Evolutionary conservation across 306 rosid species (phyloP), one percentile per base, ranked within the genome.

Genomic region (Acacia melanoxylon): DNA sequence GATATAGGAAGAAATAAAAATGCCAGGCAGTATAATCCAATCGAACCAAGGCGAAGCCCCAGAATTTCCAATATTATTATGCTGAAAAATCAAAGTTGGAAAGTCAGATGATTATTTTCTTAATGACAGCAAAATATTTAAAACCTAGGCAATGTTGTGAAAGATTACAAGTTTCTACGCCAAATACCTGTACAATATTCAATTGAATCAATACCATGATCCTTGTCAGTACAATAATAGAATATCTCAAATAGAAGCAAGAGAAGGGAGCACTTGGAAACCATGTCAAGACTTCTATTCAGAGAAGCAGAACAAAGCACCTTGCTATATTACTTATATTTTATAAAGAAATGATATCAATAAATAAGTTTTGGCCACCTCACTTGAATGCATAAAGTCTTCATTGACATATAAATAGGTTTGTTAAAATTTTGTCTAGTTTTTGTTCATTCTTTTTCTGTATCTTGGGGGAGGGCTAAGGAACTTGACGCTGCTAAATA

Each of bases 1-100:
- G 99, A 79, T 59, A 95, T 79, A 15, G 99, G 99, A 16, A 95
- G 86, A 91, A 95, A 95, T 72, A 95, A 80, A 86, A 95, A 93
- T 37, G 87, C 92, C 75, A 91, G 2, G 88, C 97, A 90, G 75
- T 56, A 86, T 72, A 93, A 77, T 66, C 99, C 99, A 27, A 87
- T 85, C 0, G 85, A 59, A 49, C 99, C 98, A 1, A 89, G 45
- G 29, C 95, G 97, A 80, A 87, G 83, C 45, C 98, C 98, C 83
- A 93, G 61, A 17, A 86, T 40, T 58, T 76, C 74, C 86, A 95
- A 78, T 85, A 92, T 79, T 25, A 52, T 27, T 11, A 58, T 40
- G 83, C 99, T 95, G 92, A 76, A 84, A 78, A 52, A 73, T 76
- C 66, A 41, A 82, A 77, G 51, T 74, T 68, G 74, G 49, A 62